Base-by-base conservation (phyloP, 768 basidiomycete species). In the Filobasidium wieringae region DNA sequence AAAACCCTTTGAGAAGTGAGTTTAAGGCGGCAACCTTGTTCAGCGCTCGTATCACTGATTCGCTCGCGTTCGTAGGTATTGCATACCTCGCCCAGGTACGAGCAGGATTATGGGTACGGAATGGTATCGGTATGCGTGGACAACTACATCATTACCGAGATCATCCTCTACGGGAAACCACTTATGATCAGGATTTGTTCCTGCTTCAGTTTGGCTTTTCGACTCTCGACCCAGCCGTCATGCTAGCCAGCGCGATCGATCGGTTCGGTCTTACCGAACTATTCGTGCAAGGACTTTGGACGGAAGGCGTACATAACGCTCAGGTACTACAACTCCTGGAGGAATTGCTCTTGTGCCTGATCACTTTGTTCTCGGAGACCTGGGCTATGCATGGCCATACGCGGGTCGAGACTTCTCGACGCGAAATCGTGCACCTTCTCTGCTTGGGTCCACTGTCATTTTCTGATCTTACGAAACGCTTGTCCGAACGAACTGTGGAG, bases 131-230 rank as follows among this genome's bases (percentile, higher is more conserved):
- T 15, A 92, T 97, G 64, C 85, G 93, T 1, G 90, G 91, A 0
- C 95, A 97, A 71, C 78, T 91, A 4, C 80, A 92, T 53, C 93
- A 97, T 70, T 99, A 99, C 71, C 85, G 91, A 27, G 93, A 97
- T 70, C 90, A 89, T 73, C 86, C 87, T 81, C 82, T 96, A 26
- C 85, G 93, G 19, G 95, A 99, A 71, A 79, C 90, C 6, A 95
- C 93, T 67, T 92, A 93, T 69, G 95, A 99, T 72, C 91, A 96
- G 71, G 95, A 90, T 63, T 78, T 95, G 17, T 91, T 84, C 77
- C 81, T 93, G 59, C 79, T 97, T 2, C 92, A 97, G 74, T 83
- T 84, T 0, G 84, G 85, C 0, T 80, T 97, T 51, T 79, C 86
- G 67, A 78, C 86, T 40, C 78, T 91, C 50, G 83, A 78, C 51